Base-by-base conservation (phyloP, 2,329 filamentous ascomycete genomes). In the Calonectria crousiana region DNA sequence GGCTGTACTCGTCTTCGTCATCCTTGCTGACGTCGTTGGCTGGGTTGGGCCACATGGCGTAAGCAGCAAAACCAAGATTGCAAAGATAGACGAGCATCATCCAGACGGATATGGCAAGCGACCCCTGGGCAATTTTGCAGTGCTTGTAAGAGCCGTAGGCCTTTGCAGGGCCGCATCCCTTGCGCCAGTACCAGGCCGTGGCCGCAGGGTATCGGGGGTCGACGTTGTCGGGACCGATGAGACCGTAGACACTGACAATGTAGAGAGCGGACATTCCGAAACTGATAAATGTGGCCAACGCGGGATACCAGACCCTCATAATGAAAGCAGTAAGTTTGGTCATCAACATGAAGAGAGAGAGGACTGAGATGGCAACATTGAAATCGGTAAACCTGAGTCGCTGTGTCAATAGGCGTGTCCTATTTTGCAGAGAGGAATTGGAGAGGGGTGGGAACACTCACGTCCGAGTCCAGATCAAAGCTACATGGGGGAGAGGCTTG, bases 301-400 rank as follows among this genome's bases (percentile, higher is more conserved):
- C 82, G 8, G 94, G 94, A 77, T 89, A 91, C 88, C 92, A 95
- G 80, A 93, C 86, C 82, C 93, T 91, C 89, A 95, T 91, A 80
- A 95, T 91, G 85, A 90, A 92, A 80, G 90, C 88, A 75, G 93
- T 90, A 76, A 90, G 88, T 87, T 95, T 95, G 83, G 89, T 87
- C 56, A 96, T 89, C 75, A 95, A 89, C 82, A 95, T 88, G 87
- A 96, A 96, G 83, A 94, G 93, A 72, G 92, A 92, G 69, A 95
- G 87, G 77, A 96, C 90, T 47, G 93, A 93, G 78, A 95, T 93
- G 81, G 93, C 93, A 78, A 95, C 91, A 81, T 96, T 95, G 86
- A 91, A 95, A 78, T 93, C 88, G 62, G 94, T 95, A 75, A 95
- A 87, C 71, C 94, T 96, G 62, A 47, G 30, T 32, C 18, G 14